Base-by-base conservation (phyloP, 257 asterid species). In the Echium plantagineum region DNA sequence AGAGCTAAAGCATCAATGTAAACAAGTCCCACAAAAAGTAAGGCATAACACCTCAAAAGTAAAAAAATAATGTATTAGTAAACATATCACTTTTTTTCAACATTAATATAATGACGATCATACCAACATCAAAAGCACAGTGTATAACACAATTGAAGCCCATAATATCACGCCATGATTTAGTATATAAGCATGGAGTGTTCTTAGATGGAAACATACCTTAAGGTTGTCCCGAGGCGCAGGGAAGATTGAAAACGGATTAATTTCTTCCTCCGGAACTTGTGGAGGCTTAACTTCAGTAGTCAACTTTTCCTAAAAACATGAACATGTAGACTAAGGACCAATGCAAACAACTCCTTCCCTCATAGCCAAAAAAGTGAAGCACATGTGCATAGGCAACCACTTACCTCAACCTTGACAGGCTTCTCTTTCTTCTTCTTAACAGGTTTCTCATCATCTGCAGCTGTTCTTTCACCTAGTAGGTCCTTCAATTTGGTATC, bases 341-440 rank as follows among this genome's bases (percentile, higher is more conserved):
- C 59, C 1, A 28, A 24, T 16, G 24, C 15, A 22, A 56, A 32
- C 7, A 35, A 17, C 42, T 57, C 24, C 38, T 60, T 19, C 21
- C 21, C 62, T 55, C 48, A 62, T 47, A 59, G 16, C n/a, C 55
- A 1, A 15, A 42, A 64, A 55, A 58, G 26, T n/a, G 49, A 61
- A 21, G 55, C 19, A 57, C 46, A 16, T 58, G 20, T 52, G 62
- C 18, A 22, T 64, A 30, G 20, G 66, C 30, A 55, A 60, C 15
- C 42, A 24, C 80, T 62, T 57, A 84, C 94, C 94, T 85, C 96
- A 60, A 69, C 71, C 75, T 85, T 88, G 46, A 20, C 80, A 61
- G 93, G 81, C 77, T 88, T 91, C 82, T 88, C 98, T 74, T 88
- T 91, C 76, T 91, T 91, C 84, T 82, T 91, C 74, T 91, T 91